Conservation (phyloP, 2,329 filamentous ascomycete species). For the Pseudogymnoascus sp. region DNA sequence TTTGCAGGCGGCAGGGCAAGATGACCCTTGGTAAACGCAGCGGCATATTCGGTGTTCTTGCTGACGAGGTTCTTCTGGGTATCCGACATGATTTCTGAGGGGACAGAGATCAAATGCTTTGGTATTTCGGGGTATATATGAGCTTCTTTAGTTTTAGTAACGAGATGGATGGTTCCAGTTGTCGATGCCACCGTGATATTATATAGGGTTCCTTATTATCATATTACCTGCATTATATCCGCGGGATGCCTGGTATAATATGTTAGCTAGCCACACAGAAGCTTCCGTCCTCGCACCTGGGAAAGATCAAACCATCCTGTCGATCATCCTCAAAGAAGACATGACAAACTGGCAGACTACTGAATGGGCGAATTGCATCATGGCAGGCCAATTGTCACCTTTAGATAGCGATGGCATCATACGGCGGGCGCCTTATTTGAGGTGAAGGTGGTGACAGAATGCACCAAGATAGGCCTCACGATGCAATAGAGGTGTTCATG, state of each 20-base stretch:
- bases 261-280: background rate
- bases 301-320: background rate
- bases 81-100: background rate
- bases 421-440: background rate
- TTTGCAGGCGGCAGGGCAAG: slow-evolving; percentile 62
- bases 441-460: background rate
- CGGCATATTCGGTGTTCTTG: slow-evolving; percentile 49
- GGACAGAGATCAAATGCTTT: background rate
- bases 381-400: background rate
- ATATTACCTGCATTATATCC: background rate
- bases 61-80: slow-evolving; percentile 47
- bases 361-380: background rate
- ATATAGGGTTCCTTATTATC: background rate
- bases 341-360: background rate
- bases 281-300: background rate
- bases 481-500: background rate
- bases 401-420: background rate
- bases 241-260: background rate
- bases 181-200: background rate
- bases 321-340: background rate
- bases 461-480: background rate
- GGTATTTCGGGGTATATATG: background rate
- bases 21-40: slow-evolving; percentile 55
- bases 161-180: background rate
- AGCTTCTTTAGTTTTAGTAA: background rate